phyloP scores from a whole-genome alignment of 495 filamentous ascomycete species.

The Aspergillus hancockii region DNA sequence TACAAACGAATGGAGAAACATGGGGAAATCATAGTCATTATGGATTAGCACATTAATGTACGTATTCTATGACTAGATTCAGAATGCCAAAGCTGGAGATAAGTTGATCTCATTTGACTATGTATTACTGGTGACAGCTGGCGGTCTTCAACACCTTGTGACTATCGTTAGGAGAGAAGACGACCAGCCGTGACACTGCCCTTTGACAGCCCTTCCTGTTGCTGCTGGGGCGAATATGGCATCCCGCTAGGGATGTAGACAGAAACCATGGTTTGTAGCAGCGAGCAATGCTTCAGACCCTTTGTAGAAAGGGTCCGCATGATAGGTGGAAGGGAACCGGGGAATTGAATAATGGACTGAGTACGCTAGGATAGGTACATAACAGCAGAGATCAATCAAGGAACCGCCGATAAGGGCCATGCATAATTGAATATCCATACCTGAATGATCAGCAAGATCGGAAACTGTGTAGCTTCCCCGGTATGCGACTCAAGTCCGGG shows the following conservation, averaged over 20 bases:
- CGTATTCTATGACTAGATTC: not conserved
- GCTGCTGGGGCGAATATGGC: conserved; percentile 2
- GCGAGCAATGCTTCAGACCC: conserved; percentile 1
- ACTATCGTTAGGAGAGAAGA: conserved; percentile 15
- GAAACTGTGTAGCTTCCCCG: conserved; percentile 18
- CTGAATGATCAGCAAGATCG: conserved; percentile 27
- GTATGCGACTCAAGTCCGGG: conserved; percentile 20
- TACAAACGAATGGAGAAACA: conserved; percentile 1
- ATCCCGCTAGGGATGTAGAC: not conserved
- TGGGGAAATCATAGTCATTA: not conserved
- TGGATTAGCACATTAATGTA: not conserved
- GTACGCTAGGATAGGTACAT: conserved; percentile 10
- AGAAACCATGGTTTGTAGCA: conserved; percentile 5
- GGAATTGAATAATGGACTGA: not conserved
- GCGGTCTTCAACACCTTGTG: conserved; percentile 26
- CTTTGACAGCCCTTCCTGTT: conserved; percentile 10
- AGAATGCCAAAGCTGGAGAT: not conserved
- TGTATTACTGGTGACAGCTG: conserved; percentile 27
- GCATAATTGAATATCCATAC: conserved; percentile 7
- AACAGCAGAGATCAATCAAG: conserved; percentile 11
- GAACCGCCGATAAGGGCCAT: conserved; percentile 10
- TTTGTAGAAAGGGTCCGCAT: not conserved
- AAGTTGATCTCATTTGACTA: conserved; percentile 11
- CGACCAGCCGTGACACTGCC: conserved; percentile 18
- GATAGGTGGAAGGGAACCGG: not conserved